Conservation (phyloP, 1,284 basidiomycete species). For the Cutaneotrichosporon sp. region DNA sequence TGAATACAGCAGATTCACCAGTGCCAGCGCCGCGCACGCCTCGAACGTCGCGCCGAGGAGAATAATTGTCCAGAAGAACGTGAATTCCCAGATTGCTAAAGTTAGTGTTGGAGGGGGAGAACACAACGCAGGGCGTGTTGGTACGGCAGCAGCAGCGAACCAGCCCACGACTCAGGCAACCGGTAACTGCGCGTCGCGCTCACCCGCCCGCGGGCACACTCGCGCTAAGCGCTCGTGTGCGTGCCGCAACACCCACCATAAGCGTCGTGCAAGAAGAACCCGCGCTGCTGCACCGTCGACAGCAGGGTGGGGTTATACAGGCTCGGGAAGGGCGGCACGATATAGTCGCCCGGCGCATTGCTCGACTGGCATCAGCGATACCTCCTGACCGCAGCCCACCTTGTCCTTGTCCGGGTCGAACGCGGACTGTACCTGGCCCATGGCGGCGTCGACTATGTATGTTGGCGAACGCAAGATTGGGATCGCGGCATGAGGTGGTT, state of each 20-base stretch:
- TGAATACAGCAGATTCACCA: slow-evolving; percentile 63
- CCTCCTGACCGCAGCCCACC: background rate
- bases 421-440: slow-evolving; percentile 33
- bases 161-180: background rate
- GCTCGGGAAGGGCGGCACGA: slow-evolving; percentile 51
- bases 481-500: too few relatives aligned
- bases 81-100: slow-evolving; percentile 72
- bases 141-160: background rate
- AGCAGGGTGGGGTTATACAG: slow-evolving; percentile 52
- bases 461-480: too few relatives aligned
- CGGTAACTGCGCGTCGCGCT: background rate
- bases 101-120: background rate
- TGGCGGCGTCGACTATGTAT: too few relatives aligned
- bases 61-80: slow-evolving; percentile 74
- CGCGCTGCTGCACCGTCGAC: slow-evolving; percentile 26
- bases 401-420: slow-evolving; percentile 21
- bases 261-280: slow-evolving; percentile 48
- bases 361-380: background rate
- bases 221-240: background rate
- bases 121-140: too few relatives aligned
- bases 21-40: slow-evolving; percentile 62
- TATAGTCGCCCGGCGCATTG: slow-evolving; percentile 32
- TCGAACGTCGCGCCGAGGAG: slow-evolving; percentile 67
- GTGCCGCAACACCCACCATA: slow-evolving; percentile 30
- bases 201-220: background rate